phyloP scores from a whole-genome alignment of 495 filamentous ascomycete species.

The Bombardia bombarda region DNA sequence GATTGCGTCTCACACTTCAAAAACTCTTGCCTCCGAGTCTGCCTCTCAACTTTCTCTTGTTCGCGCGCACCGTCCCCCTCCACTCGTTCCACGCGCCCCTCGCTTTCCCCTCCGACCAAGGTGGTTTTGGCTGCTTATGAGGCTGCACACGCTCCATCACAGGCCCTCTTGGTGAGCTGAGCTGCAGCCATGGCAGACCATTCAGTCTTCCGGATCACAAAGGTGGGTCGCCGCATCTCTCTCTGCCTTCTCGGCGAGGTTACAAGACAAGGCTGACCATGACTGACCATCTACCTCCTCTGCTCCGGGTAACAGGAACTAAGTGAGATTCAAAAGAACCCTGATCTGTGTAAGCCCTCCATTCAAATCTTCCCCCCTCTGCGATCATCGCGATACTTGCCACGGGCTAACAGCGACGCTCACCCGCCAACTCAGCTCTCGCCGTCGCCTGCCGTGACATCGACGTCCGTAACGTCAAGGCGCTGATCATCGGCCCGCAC shows the following conservation, averaged over 20 bases:
- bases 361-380: neutral
- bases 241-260: conserved; percentile 15
- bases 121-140: conserved; percentile 1
- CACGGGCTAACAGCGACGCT: conserved; percentile 2
- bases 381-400: neutral
- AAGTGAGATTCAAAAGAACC: conserved; percentile 68
- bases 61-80: no score
- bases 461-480: conserved; percentile 82
- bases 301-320: conserved; percentile 54
- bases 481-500: conserved; percentile 85
- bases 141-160: neutral
- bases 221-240: conserved; percentile 40
- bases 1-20: no score
- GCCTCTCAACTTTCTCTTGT: neutral
- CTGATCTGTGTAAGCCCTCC: conserved; percentile 66
- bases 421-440: conserved; percentile 48
- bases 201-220: conserved; percentile 75
- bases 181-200: conserved; percentile 70
- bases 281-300: conserved; percentile 14
- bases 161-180: conserved; percentile 4
- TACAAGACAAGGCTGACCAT: conserved; percentile 27
- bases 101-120: neutral
- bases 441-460: conserved; percentile 78
- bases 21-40: no score
- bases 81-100: no score